These are phyloP conservation scores for Tetraselmis striata DNA, from an alignment of 139 green algal genomes.

Conservation along the genomic window DNA sequence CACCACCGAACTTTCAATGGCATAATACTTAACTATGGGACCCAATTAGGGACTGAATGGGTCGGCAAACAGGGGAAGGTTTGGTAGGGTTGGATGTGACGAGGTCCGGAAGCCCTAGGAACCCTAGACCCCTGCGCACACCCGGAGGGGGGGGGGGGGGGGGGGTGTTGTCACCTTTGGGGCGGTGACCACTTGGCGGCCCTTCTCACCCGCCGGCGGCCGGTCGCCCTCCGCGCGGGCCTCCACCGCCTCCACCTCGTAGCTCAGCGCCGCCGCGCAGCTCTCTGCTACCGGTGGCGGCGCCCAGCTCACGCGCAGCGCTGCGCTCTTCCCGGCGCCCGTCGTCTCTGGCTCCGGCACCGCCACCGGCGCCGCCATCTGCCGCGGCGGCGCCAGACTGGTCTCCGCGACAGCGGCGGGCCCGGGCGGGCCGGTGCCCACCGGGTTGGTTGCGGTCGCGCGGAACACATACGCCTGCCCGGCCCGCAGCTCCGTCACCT, in stretches of 20 bases:
- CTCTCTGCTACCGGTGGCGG: background rate
- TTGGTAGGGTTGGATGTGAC: too few species aligned
- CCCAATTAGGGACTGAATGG: too few species aligned
- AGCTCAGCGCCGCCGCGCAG: slow-evolving; percentile 25
- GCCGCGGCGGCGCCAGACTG: slow-evolving; percentile 25
- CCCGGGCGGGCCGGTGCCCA: slow-evolving; percentile 28
- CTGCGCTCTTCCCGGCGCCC: background rate
- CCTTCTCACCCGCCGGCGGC: background rate
- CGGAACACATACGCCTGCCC: slow-evolving; percentile 35
- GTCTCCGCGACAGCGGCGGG: slow-evolving; percentile 12
- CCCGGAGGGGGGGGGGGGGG: too few species aligned
- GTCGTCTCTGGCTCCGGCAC: background rate
- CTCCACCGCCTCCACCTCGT: slow-evolving; percentile 31
- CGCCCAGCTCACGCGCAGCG: slow-evolving; percentile 19
- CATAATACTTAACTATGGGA: too few species aligned
- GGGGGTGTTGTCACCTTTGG: too few species aligned
- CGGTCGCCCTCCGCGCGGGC: background rate
- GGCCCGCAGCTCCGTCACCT: slow-evolving; percentile 27
- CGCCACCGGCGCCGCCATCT: background rate
- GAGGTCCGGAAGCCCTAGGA: too few species aligned
- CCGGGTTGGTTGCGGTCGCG: slow-evolving; percentile 36
- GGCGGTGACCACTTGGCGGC: background rate
- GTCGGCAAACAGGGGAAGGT: too few species aligned
- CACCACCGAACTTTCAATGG: too few species aligned
- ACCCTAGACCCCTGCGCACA: too few species aligned